Percentiles rank a stretch among this genome's conserved stretches.
Evolutionary conservation across 345 rosid species (phyloP).

Genomic region (Sisymbrium irio): DNA sequence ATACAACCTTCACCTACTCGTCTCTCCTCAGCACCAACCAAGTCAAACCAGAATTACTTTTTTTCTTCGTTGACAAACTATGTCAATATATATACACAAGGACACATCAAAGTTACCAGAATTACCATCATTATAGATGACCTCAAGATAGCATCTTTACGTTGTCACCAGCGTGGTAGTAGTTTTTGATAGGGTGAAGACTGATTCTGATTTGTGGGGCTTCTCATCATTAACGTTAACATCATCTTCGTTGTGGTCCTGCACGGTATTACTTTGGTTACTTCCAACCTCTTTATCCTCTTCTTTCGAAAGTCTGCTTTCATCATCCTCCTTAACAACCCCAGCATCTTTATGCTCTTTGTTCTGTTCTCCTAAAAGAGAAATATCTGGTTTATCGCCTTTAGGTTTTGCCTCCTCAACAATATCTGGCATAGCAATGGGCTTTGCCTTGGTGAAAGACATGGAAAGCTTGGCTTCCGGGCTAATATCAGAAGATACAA

Average conservation of each 20-base stretch:
- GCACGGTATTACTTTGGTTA: conserved; percentile 29
- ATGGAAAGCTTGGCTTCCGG: conserved; percentile 48
- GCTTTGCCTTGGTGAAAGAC: conserved; percentile 37
- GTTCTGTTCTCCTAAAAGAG: conserved; percentile 40
- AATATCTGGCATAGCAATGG: conserved; percentile 27
- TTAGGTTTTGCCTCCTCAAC: conserved; percentile 45
- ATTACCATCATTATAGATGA: conserved; percentile 31
- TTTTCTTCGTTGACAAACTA: conserved; percentile 22
- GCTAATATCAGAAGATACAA: conserved; percentile 39
- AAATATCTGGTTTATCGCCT: conserved; percentile 22
- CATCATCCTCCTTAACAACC: conserved; percentile 37
- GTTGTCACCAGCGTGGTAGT: conserved; percentile 44
- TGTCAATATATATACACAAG: conserved; percentile 46
- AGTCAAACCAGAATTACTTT: conserved; percentile 36
- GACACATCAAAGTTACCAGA: conserved; percentile 22
- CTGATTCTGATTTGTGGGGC: conserved; percentile 38
- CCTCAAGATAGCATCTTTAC: conserved; percentile 34
- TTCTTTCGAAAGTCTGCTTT: conserved; percentile 29
- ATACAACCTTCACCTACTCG: conserved; percentile 44
- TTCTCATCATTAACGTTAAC: conserved; percentile 31
- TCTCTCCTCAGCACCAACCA: conserved; percentile 39
- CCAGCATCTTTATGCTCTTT: conserved; percentile 35
- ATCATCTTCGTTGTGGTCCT: conserved; percentile 34
- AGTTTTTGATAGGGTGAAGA: conserved; percentile 38
- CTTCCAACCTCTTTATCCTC: conserved; percentile 33